Evolutionary conservation across 2,329 filamentous ascomycete genomes (phyloP).

Genomic region (Aspergillus sp.): DNA sequence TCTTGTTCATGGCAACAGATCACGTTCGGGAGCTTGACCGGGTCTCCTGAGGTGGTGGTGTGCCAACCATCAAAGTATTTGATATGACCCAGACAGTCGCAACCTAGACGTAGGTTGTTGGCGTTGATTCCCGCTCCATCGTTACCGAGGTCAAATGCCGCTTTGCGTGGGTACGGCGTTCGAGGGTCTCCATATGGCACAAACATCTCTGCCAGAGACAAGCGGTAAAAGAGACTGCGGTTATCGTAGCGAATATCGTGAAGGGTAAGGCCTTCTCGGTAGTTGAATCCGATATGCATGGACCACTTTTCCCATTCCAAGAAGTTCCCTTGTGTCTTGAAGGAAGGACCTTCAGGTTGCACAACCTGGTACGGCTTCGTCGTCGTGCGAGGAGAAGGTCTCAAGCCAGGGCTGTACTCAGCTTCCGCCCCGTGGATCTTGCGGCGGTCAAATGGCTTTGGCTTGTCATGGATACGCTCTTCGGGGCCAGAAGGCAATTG

Average conservation of each 20-base stretch:
- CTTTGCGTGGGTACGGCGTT: conserved; percentile 43
- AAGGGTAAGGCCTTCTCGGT: conserved; percentile 44
- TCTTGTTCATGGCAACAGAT: conserved; percentile 45
- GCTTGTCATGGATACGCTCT: conserved; percentile 39
- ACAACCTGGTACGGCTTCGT: conserved; percentile 38
- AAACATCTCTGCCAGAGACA: conserved; percentile 47
- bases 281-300: conserved; percentile 46
- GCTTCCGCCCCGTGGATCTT: conserved; percentile 19
- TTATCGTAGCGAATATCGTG: conserved; percentile 43
- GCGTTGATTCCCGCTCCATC: conserved; percentile 44
- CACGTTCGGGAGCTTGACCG: conserved; percentile 41
- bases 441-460: conserved; percentile 34
- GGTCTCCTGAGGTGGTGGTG: conserved; percentile 33
- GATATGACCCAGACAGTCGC: conserved; percentile 46
- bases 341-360: conserved; percentile 39
- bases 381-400: conserved; percentile 30
- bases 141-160: conserved; percentile 47
- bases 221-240: conserved; percentile 42
- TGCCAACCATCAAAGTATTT: conserved; percentile 45
- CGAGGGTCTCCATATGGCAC: conserved; percentile 47
- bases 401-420: conserved; percentile 38
- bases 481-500: conserved; percentile 46
- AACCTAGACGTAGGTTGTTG: conserved; percentile 43
- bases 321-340: conserved; percentile 29
- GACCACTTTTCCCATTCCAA: conserved; percentile 47